Evolutionary conservation across 768 basidiomycete species (phyloP).

Genomic region (Trametes meyenii): DNA sequence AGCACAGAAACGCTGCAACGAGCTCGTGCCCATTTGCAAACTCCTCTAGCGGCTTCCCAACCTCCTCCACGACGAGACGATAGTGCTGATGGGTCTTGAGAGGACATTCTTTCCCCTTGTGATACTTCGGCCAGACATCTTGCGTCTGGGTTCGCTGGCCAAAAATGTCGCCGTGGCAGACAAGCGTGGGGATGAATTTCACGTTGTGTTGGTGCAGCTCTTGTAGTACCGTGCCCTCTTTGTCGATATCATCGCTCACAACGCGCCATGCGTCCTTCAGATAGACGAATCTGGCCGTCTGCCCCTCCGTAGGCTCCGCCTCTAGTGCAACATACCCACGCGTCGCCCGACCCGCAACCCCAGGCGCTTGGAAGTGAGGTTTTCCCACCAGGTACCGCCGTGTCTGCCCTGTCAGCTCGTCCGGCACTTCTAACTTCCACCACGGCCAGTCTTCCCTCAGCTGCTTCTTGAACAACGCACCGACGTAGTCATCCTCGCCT

Average conservation of each 20-base stretch:
- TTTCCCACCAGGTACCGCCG: not conserved
- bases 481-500: not conserved
- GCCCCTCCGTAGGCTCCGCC: not conserved
- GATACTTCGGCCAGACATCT: not conserved
- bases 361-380: not conserved
- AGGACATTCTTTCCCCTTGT: not conserved
- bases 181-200: not conserved
- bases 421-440: not conserved
- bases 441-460: not conserved
- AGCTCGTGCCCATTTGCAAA: not conserved
- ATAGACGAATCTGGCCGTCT: not conserved
- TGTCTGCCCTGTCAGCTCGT: not conserved
- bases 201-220: not conserved
- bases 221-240: slow-evolving; percentile 4
- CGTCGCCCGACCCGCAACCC: not conserved
- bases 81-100: slow-evolving; percentile 15
- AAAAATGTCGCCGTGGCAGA: slow-evolving; percentile 4
- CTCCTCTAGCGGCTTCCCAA: not conserved
- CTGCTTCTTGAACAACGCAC: not conserved
- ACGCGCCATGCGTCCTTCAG: slow-evolving; percentile 15
- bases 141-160: not conserved
- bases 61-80: slow-evolving; percentile 17
- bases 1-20: not conserved
- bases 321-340: slow-evolving; percentile 8
- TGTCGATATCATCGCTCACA: not conserved